Evolutionary conservation across 2,329 filamentous ascomycete species (phyloP).

Genomic region (Venturiaceae sp.): DNA sequence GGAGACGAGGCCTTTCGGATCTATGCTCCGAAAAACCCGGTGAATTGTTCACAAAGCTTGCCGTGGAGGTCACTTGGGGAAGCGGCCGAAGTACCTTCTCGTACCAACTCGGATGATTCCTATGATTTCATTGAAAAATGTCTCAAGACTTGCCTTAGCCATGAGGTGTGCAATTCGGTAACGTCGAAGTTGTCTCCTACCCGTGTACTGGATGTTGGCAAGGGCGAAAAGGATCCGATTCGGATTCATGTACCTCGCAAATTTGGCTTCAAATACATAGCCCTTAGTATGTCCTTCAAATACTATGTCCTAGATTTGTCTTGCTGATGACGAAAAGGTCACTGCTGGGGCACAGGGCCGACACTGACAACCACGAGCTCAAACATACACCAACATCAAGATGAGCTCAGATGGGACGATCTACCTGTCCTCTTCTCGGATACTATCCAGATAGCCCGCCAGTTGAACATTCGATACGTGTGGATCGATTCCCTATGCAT

Average conservation of each 20-base stretch:
- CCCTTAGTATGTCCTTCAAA: neutral
- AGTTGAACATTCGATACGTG: slow-evolving; percentile 6
- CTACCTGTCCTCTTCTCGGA: neutral
- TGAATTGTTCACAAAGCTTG: neutral
- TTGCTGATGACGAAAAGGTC: neutral
- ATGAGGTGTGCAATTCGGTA: neutral
- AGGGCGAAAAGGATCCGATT: neutral
- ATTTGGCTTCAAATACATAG: neutral
- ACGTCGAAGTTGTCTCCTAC: neutral
- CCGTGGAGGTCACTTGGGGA: neutral
- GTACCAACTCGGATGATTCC: neutral
- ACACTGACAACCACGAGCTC: neutral
- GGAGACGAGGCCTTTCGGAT: neutral
- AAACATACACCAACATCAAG: neutral
- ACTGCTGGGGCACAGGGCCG: neutral
- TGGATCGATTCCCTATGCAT: slow-evolving; percentile 14
- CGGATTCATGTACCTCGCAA: neutral
- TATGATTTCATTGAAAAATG: neutral
- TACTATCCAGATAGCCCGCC: neutral
- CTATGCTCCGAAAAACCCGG: neutral
- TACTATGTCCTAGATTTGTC: neutral
- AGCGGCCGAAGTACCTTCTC: neutral
- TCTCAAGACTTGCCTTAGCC: neutral
- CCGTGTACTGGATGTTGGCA: neutral
- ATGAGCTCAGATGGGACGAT: neutral